Percentiles rank a stretch among this genome's conserved stretches.
Evolutionary conservation across 192 early-diverging fungal species (phyloP).

Genomic region (Podila minutissima): DNA sequence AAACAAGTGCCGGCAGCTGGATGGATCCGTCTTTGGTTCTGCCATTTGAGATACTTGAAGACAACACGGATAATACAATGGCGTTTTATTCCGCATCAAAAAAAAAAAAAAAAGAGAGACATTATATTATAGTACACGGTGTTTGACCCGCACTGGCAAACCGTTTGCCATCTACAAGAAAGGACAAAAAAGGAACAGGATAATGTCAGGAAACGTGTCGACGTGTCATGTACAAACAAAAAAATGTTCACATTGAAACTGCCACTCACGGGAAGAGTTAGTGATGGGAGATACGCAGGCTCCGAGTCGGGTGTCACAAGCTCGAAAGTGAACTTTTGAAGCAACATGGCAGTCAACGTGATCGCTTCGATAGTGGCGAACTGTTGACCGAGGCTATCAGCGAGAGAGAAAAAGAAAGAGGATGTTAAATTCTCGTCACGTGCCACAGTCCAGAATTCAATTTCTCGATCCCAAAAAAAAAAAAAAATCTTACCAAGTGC

Average conservation of each 20-base stretch:
- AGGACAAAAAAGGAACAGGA: no score
- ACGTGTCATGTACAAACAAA: no score
- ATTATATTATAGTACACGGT: background rate
- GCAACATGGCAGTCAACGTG: conserved; percentile 36
- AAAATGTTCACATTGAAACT: no score
- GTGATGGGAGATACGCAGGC: conserved; percentile 24
- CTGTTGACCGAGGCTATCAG: conserved; percentile 43
- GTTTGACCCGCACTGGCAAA: background rate
- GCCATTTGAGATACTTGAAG: conserved; percentile 17
- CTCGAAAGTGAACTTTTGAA: conserved; percentile 52
- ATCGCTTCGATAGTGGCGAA: conserved; percentile 57
- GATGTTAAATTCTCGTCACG: background rate
- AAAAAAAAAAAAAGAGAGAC: background rate
- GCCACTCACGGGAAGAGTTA: conserved; percentile 48
- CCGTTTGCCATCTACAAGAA: background rate
- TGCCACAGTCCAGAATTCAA: background rate
- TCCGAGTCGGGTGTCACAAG: conserved; percentile 30
- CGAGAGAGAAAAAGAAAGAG: conserved; percentile 5
- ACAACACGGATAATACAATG: no score
- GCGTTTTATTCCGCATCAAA: no score
- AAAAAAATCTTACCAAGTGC: conserved; percentile 36
- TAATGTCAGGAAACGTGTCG: no score
- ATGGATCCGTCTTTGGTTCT: conserved; percentile 53
- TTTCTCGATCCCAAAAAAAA: background rate
- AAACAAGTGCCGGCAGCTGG: conserved; percentile 58